These are phyloP conservation scores for Lonicera japonica DNA, from an alignment of 129 eudicot species.

Conservation along the genomic window DNA sequence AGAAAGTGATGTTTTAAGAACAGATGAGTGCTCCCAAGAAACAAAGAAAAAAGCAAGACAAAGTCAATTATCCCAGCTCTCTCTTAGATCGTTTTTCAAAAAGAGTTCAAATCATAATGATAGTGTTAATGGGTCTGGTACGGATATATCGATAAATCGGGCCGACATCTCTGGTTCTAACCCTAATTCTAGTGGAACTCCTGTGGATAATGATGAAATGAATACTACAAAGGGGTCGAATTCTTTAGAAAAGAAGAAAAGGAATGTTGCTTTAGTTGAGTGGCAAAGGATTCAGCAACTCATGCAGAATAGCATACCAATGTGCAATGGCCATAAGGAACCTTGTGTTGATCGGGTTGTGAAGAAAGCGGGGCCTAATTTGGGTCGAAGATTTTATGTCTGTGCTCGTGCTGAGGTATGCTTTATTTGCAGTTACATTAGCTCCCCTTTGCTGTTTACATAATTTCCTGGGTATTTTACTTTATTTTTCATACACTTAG, in stretches of 20 bases:
- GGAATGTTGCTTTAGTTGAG: conserved; percentile 51
- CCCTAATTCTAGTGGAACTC: conserved; percentile 20
- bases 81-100: conserved; percentile 76
- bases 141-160: conserved; percentile 20
- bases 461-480: not conserved
- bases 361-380: conserved; percentile 83
- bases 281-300: conserved; percentile 91
- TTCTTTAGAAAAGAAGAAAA: conserved; percentile 42
- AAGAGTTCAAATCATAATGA: conserved; percentile 26
- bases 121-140: conserved; percentile 20
- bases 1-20: conserved; percentile 13
- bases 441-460: not conserved
- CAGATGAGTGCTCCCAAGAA: conserved; percentile 23
- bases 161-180: conserved; percentile 23
- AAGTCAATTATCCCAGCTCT: conserved; percentile 64
- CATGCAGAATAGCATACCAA: conserved; percentile 90
- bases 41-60: conserved; percentile 61
- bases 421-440: no score
- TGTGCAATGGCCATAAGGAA: conserved; percentile 87
- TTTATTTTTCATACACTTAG: not conserved
- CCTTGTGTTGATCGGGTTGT: conserved; percentile 91
- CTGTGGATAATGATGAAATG: conserved; percentile 21
- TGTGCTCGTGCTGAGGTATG: conserved; percentile 98
- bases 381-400: conserved; percentile 76
- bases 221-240: conserved; percentile 12